Evolutionary conservation across 1,284 basidiomycete genomes (phyloP), one percentile per base, ranked within the genome.

Genomic region (Lignosus rhinocerotis): DNA sequence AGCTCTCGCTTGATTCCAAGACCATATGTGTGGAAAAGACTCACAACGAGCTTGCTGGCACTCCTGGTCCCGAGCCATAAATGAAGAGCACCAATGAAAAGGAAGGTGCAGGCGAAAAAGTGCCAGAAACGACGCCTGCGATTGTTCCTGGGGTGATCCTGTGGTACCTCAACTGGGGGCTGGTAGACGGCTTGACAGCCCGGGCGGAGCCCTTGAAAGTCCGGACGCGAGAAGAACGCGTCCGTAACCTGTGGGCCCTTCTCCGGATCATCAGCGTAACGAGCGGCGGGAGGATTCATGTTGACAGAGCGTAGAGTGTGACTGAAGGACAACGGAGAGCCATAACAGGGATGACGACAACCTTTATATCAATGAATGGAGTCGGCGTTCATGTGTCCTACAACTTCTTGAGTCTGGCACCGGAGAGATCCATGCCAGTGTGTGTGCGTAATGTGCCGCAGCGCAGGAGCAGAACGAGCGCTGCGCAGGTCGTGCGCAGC

Each of bases 91-190:
- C 49, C 6, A 31, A 63, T 17, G 6, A 55, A 52, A 17, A 60
- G 41, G n/a, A 61, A 16, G 6, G 54, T 21, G 38, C 59, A 60
- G 54, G 36, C 49, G n/a, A 53, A 17, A 34, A 63, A 53, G 49
- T 61, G 52, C 55, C 56, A 61, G 55, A 57, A 49, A 21, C 62
- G 56, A 25, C 59, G 59, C 55, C 59, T 60, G 45, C 59, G 57
- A 32, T 16, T 36, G 39, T 53, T 51, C 42, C 56, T 46, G 39
- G 45, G 45, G 34, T 45, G 51, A 34, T 50, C 56, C 38, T 38
- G 44, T 25, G 30, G 19, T 14, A 44, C 43, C 42, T 32, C 51
- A 19, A 33, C 19, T 25, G 38, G 38, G 25, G 59, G 44, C 39
- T 58, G 53, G 43, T 56, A 49, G 31, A 51, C 45, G 6, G 52